phyloP scores from a whole-genome alignment of 2,329 filamentous ascomycete genomes.

The Drechslerella dactyloides region DNA sequence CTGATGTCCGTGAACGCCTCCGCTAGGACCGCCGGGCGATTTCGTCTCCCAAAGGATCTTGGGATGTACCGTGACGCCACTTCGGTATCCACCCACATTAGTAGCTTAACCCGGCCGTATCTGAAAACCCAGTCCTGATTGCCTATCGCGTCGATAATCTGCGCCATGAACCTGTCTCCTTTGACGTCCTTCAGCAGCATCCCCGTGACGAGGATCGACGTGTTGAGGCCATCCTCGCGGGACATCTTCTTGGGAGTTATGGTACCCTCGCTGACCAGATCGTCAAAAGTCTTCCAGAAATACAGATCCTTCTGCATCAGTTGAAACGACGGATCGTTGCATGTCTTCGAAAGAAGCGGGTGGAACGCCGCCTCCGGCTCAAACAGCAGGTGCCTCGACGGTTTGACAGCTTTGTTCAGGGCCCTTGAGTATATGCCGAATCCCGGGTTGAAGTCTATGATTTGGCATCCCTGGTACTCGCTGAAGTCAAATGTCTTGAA shows the following conservation, averaged over 20 bases:
- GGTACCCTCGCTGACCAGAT: conserved; percentile 62
- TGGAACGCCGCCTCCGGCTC: conserved; percentile 72
- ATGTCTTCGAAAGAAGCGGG: conserved; percentile 68
- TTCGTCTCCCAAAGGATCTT: conserved; percentile 64
- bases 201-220: conserved; percentile 74
- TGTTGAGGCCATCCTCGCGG: conserved; percentile 65
- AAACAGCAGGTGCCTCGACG: conserved; percentile 81
- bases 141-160: conserved; percentile 68
- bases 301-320: conserved; percentile 66
- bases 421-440: conserved; percentile 77
- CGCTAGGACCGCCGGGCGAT: conserved; percentile 65
- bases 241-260: conserved; percentile 65
- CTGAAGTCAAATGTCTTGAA: conserved; percentile 73
- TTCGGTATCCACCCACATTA: conserved; percentile 72
- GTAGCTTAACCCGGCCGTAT: conserved; percentile 79
- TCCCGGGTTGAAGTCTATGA: conserved; percentile 87
- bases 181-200: conserved; percentile 68
- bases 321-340: conserved; percentile 61
- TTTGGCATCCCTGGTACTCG: conserved; percentile 76
- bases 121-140: conserved; percentile 69
- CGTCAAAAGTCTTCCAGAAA: conserved; percentile 67
- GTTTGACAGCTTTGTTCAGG: conserved; percentile 75
- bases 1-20: conserved; percentile 68
- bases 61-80: conserved; percentile 70
- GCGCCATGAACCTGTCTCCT: conserved; percentile 65